phyloP scores from a whole-genome alignment of 768 basidiomycete species.

The Hypholoma fasciculare region DNA sequence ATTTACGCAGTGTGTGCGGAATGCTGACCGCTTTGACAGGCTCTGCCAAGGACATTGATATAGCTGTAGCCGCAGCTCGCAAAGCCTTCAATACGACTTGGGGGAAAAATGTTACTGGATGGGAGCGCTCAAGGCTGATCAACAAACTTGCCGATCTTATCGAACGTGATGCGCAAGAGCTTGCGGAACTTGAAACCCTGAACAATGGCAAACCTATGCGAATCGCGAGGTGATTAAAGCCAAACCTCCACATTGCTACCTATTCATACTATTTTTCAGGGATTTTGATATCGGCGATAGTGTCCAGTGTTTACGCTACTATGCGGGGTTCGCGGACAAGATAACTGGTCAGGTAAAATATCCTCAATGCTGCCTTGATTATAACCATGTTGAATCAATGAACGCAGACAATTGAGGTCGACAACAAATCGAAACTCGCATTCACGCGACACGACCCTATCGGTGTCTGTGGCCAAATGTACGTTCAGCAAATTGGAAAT shows the following conservation, averaged over 20 bases:
- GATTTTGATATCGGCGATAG: conserved; percentile 82
- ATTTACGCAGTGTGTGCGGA: not conserved
- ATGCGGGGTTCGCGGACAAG: conserved; percentile 97
- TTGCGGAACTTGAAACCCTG: conserved; percentile 82
- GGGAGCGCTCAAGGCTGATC: conserved; percentile 77
- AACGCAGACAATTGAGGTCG: conserved; percentile 70
- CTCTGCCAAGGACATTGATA: conserved; percentile 76
- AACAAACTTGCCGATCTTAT: conserved; percentile 90
- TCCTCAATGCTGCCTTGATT: not conserved
- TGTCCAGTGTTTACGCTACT: conserved; percentile 81
- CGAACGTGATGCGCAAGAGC: conserved; percentile 77
- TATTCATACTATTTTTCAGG: conserved; percentile 34
- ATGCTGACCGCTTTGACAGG: conserved; percentile 33
- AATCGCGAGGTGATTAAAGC: conserved; percentile 33
- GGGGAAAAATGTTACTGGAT: conserved; percentile 87
- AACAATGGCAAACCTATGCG: conserved; percentile 93
- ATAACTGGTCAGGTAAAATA: conserved; percentile 72
- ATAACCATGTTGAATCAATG: not conserved
- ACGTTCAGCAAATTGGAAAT: conserved; percentile 17
- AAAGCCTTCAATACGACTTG: conserved; percentile 82
- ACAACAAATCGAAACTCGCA: conserved; percentile 77
- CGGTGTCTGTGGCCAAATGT: conserved; percentile 96
- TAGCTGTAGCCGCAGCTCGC: conserved; percentile 81
- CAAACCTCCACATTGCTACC: not conserved
- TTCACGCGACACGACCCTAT: conserved; percentile 90